Base-by-base conservation (phyloP, 2,329 filamentous ascomycete species). In the Calonectria montana region DNA sequence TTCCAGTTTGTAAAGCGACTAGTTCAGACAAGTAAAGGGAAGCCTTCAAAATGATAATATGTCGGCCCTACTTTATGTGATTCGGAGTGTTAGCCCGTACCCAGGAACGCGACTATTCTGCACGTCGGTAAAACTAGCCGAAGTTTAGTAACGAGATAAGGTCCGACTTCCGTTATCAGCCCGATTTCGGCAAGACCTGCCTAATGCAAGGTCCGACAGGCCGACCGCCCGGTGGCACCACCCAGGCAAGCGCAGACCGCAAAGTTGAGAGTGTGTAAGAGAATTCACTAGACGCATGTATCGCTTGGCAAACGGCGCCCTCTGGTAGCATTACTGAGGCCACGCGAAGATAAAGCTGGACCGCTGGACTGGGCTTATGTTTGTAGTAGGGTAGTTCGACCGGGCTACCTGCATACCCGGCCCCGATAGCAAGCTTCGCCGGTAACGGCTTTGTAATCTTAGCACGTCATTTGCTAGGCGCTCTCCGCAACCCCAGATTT, bases 381-480 rank as follows among this genome's bases (percentile, higher is more conserved):
- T 57, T 71, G 65, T 77, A 76, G 48, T 31, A 48, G 23, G 63
- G 35, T 59, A 72, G 74, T 75, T 76, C 15, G 66, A 48, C 57
- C 27, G 65, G 69, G 50, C 45, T 61, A 65, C 13, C 12, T 67
- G 47, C 61, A 69, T 61, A 69, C 35, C 23, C 31, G 64, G 27
- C 64, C 59, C 75, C 76, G 75, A 78, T 74, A 75, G 61, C 53
- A 70, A 70, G 63, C 10, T 23, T 16, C 72, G 75, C 78, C 78
- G 78, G 73, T 78, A 79, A 75, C 78, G 76, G 73, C 78, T 79
- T 76, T 70, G 76, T 79, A 76, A 79, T 79, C 65, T 74, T 61
- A 79, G 78, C 78, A 79, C 78, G 78, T 76, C 78, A 79, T 79
- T 79, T 78, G 76, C 72, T 70, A 63, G 68, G 35, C 61, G 57